A percentile compares a stretch with the other conserved stretches of the same genome.
phyloP scores from a whole-genome alignment of 2,329 filamentous ascomycete species.

The Colletotrichum lupini region DNA sequence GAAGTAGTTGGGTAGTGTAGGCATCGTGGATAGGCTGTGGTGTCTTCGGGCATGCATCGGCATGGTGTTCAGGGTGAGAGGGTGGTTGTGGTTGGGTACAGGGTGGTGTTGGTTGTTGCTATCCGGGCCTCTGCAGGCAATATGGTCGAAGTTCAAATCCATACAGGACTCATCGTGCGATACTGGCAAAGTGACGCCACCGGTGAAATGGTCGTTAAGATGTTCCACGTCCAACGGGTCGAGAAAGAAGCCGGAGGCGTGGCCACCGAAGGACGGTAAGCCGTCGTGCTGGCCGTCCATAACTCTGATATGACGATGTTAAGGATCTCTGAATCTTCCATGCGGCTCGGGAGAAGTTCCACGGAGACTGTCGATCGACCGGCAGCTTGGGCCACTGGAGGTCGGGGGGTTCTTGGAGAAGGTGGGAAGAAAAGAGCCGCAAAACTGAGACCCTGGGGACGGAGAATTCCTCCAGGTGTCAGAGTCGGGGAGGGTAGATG shows the following conservation, averaged over 20 bases:
- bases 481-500: slow-evolving; percentile 10
- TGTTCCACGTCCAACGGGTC: slow-evolving; percentile 21
- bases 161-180: slow-evolving; percentile 47
- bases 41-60: slow-evolving; percentile 3
- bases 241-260: slow-evolving; percentile 24
- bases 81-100: slow-evolving; percentile 26
- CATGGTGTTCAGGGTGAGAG: slow-evolving; percentile 23
- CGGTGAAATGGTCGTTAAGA: neutral
- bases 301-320: neutral
- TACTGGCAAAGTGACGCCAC: neutral
- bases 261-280: neutral
- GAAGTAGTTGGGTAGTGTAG: slow-evolving; percentile 17
- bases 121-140: slow-evolving; percentile 11
- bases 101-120: slow-evolving; percentile 20
- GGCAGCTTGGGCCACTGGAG: neutral
- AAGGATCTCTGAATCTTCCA: neutral
- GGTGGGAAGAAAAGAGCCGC: slow-evolving; percentile 23
- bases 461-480: slow-evolving; percentile 1
- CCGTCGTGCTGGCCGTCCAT: slow-evolving; percentile 40
- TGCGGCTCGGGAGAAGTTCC: neutral
- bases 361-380: slow-evolving; percentile 1
- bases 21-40: slow-evolving; percentile 26
- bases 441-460: slow-evolving; percentile 15
- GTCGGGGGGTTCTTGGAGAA: neutral
- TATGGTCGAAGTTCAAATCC: slow-evolving; percentile 36